Conservation (phyloP, 257 asterid genomes). For the Handroanthus guayacan region DNA sequence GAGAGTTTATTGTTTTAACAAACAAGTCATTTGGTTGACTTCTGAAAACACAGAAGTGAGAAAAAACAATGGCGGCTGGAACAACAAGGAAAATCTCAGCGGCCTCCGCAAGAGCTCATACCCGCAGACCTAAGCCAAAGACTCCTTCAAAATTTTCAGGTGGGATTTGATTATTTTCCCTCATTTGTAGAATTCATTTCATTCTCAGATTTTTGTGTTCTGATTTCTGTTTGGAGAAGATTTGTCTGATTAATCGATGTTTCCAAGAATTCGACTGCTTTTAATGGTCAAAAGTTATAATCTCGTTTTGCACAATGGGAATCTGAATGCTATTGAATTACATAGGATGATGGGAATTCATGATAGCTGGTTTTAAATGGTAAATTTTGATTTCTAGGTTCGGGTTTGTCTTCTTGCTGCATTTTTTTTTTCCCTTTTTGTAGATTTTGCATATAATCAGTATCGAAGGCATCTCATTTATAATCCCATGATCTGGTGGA, state of each 20-base stretch:
- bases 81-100: constrained; percentile 63
- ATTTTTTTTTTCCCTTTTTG: background rate
- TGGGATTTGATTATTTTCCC: constrained; percentile 20
- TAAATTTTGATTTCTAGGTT: background rate
- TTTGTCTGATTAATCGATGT: background rate
- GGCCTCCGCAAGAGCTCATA: constrained; percentile 75
- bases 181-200: background rate
- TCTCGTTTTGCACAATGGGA: constrained; percentile 13
- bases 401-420: background rate
- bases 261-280: background rate
- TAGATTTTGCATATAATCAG: background rate
- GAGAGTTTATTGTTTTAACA: background rate
- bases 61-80: constrained; percentile 59
- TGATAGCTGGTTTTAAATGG: background rate
- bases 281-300: constrained; percentile 8
- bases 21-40: background rate
- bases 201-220: constrained; percentile 9
- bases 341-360: background rate
- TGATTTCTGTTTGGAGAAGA: background rate
- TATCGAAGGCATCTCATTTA: background rate
- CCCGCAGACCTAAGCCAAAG: constrained; percentile 55
- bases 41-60: background rate
- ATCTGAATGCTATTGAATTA: background rate
- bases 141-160: constrained; percentile 54
- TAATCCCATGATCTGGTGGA: constrained; percentile 10